phyloP scores from a whole-genome alignment of 352 stramenopile species.

The Globisporangium rhizosaccharum region DNA sequence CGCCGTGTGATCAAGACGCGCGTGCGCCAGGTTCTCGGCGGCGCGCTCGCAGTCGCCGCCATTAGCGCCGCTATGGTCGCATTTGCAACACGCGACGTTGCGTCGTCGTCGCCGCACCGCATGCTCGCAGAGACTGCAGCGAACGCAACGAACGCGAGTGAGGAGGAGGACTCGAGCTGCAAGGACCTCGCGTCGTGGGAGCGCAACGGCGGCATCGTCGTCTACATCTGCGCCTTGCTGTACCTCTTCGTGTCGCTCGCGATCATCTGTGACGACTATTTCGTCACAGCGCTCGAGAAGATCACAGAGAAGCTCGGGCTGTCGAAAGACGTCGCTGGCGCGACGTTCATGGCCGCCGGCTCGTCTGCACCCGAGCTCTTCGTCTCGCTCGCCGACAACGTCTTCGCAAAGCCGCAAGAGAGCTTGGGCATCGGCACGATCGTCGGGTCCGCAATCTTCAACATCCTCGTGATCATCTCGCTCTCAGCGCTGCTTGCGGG shows the following conservation, averaged over 20 bases:
- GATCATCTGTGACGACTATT: constrained; percentile 88
- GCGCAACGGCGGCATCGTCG: constrained; percentile 42
- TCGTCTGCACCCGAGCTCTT: constrained; percentile 82
- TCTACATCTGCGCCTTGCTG: constrained; percentile 58
- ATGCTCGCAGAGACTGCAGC: constrained; percentile 3
- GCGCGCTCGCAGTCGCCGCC: constrained; percentile 15
- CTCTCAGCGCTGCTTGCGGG: constrained; percentile 63
- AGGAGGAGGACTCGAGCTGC: constrained; percentile 26
- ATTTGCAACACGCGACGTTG: neutral
- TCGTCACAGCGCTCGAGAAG: constrained; percentile 73
- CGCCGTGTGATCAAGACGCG: constrained; percentile 10
- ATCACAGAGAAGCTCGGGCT: constrained; percentile 59
- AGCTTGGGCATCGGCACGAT: constrained; percentile 76
- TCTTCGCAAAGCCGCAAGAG: constrained; percentile 57
- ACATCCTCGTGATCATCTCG: constrained; percentile 84
- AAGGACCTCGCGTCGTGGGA: constrained; percentile 38
- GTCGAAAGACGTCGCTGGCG: constrained; percentile 72
- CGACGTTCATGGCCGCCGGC: constrained; percentile 81
- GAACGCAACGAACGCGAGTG: constrained; percentile 11
- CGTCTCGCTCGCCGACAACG: constrained; percentile 72
- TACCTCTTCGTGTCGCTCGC: constrained; percentile 84
- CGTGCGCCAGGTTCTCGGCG: constrained; percentile 20
- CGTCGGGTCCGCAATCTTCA: constrained; percentile 86
- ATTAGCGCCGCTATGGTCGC: constrained; percentile 16
- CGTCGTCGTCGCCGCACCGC: constrained; percentile 1